Percentiles rank a stretch among this genome's conserved stretches.
These are phyloP conservation scores for Kwoniella sp. DNA, from an alignment of 768 basidiomycete species.

Conservation along the genomic window DNA sequence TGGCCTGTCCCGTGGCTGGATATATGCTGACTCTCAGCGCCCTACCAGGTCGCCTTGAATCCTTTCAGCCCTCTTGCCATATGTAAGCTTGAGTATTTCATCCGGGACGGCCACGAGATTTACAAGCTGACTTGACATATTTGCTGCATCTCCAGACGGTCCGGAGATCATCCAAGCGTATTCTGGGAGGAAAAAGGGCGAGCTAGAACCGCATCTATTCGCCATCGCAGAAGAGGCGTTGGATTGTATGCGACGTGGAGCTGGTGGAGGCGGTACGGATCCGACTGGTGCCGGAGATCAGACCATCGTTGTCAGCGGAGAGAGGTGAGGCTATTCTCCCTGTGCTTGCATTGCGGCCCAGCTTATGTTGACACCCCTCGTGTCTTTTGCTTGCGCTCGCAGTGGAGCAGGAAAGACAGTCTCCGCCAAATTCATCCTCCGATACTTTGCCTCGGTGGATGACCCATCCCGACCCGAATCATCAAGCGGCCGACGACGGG, in stretches of 20 bases:
- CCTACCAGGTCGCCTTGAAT: constrained; percentile 79
- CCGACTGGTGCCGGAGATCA: constrained; percentile 79
- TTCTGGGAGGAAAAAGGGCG: constrained; percentile 84
- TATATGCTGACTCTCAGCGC: constrained; percentile 8
- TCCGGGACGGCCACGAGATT: not conserved
- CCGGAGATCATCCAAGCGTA: constrained; percentile 98
- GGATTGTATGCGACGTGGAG: constrained; percentile 82
- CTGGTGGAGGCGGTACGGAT: constrained; percentile 53
- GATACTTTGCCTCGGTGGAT: constrained; percentile 97
- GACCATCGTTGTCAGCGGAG: constrained; percentile 97
- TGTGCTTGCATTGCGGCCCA: not conserved
- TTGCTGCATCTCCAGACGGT: constrained; percentile 61
- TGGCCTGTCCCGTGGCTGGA: too few relatives aligned
- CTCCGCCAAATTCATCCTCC: constrained; percentile 98
- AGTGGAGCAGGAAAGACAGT: constrained; percentile 99
- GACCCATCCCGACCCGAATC: constrained; percentile 70
- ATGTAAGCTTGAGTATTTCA: constrained; percentile 56
- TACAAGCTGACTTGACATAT: not conserved
- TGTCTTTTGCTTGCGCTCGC: not conserved
- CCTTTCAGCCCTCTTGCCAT: constrained; percentile 97
- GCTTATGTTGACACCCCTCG: not conserved
- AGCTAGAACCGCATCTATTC: constrained; percentile 95
- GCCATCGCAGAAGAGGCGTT: constrained; percentile 99
- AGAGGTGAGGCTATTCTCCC: constrained; percentile 68
- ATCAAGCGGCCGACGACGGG: constrained; percentile 71